Percentiles rank a stretch among this genome's conserved stretches.
These are phyloP conservation scores for Daldinia caldariorum DNA, from an alignment of 495 filamentous ascomycete species.

Conservation along the genomic window DNA sequence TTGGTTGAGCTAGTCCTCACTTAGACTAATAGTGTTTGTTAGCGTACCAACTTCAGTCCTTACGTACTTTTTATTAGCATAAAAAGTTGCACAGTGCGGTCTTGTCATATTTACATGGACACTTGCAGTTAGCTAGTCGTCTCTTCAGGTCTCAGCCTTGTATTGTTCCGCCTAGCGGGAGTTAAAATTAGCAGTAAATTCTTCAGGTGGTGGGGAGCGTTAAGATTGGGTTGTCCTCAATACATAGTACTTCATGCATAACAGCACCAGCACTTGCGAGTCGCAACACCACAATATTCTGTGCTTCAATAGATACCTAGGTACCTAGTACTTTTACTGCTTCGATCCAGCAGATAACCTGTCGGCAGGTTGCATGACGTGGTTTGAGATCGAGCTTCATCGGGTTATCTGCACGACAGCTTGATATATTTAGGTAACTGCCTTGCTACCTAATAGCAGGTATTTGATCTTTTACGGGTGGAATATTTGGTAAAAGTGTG, in stretches of 20 bases:
- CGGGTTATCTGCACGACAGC: not conserved
- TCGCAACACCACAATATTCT: conserved; percentile 17
- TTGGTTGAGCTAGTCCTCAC: conserved; percentile 6
- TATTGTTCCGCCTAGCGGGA: conserved; percentile 21
- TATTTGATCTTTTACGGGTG: not conserved
- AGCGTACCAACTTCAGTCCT: no score
- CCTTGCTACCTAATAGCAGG: not conserved
- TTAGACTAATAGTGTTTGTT: not conserved
- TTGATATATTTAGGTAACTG: not conserved
- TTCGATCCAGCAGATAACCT: not conserved
- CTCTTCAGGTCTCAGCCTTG: conserved; percentile 25
- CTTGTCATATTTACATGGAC: not conserved
- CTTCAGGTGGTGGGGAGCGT: conserved; percentile 27
- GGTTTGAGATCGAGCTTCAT: not conserved
- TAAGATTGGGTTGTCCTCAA: conserved; percentile 34
- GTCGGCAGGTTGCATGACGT: not conserved
- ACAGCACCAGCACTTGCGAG: conserved; percentile 11
- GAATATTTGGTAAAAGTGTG: not conserved
- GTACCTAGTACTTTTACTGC: conserved; percentile 6
- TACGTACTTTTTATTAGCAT: no score
- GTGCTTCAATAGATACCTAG: conserved; percentile 14
- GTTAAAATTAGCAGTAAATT: conserved; percentile 26
- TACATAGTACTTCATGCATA: conserved; percentile 38
- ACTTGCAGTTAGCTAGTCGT: not conserved
- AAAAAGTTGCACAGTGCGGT: conserved; percentile 23